Evolutionary conservation across 164 flowering plant species (phyloP), one percentile per base, ranked within the genome.

Genomic region (Liriodendron chinense): DNA sequence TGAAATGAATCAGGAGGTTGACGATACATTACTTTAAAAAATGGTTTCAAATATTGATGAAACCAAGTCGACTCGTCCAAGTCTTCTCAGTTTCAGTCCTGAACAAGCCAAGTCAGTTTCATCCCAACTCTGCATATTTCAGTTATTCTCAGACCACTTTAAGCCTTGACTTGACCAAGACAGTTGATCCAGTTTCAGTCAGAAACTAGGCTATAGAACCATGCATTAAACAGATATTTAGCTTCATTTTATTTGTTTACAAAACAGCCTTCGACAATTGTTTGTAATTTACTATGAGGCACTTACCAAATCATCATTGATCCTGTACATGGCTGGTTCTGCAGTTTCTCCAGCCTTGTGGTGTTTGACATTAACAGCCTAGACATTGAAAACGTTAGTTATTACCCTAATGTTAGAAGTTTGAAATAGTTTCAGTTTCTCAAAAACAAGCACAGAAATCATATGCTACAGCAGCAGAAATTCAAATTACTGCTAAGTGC

Each of bases 261-360:
- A 34, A 34, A 34, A 34, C 43, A 34, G 43, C 43, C 43, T 53
- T 53, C 8, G 18, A 53, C 59, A 53, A 53, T 53, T 14, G 20
- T 68, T 68, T 4, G 21, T 20, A 49, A 14, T 12, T 22, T 48
- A 66, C 22, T 56, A 13, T 14, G 26, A 47, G n/a, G 63, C 26
- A 79, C 9, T 81, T 87, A 96, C 98, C 94, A 91, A 78, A 78
- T 94, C 98, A 81, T 96, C 98, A 14, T 85, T 96, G 82, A 96
- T 94, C 84, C 99, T 90, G 81, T 94, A 96, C 67, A 89, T 84
- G 66, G 94, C 81, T 70, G 99, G 97, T 81, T 96, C 99, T 80
- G 81, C 86, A n/a, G 83, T 66, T 80, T 94, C 98, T n/a, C 92
- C 97, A 81, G 80, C 94, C 78, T 91, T 92, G 79, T 94, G 82